Evolutionary conservation across 805 yeast species (phyloP).

Genomic region (Wickerhamomyces tratensis): DNA sequence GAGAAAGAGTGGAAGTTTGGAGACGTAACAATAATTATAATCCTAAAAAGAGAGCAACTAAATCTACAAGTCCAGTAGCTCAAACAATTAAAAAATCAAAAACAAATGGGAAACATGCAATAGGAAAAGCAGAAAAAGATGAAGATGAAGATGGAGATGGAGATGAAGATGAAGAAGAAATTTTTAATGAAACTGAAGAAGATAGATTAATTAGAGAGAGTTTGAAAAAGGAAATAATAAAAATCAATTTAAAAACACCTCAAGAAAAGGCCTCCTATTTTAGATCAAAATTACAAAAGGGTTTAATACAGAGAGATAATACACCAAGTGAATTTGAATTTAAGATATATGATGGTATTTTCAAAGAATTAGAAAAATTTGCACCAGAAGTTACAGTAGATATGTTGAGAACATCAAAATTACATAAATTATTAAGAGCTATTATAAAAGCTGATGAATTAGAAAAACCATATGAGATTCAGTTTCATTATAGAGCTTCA

Average conservation of each 20-base stretch:
- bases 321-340: constrained; percentile 35
- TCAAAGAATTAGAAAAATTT: constrained; percentile 32
- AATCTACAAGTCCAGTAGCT: too few species aligned
- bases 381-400: constrained; percentile 26
- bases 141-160: too few species aligned
- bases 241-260: background rate
- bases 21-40: too few species aligned
- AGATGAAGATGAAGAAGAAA: constrained; percentile 1
- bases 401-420: constrained; percentile 32
- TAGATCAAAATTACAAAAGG: constrained; percentile 37
- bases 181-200: background rate
- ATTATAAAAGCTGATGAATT: constrained; percentile 30
- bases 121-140: too few species aligned
- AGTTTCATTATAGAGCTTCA: constrained; percentile 34
- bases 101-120: too few species aligned
- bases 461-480: constrained; percentile 32
- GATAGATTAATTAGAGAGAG: background rate
- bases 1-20: too few species aligned
- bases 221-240: constrained; percentile 1
- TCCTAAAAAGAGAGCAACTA: too few species aligned
- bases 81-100: too few species aligned
- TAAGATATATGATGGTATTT: constrained; percentile 27
- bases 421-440: constrained; percentile 43
- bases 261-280: constrained; percentile 14
- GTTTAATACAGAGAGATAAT: constrained; percentile 33